Base-by-base conservation (phyloP, 2,329 filamentous ascomycete species). In the Thielaviopsis musarum region DNA sequence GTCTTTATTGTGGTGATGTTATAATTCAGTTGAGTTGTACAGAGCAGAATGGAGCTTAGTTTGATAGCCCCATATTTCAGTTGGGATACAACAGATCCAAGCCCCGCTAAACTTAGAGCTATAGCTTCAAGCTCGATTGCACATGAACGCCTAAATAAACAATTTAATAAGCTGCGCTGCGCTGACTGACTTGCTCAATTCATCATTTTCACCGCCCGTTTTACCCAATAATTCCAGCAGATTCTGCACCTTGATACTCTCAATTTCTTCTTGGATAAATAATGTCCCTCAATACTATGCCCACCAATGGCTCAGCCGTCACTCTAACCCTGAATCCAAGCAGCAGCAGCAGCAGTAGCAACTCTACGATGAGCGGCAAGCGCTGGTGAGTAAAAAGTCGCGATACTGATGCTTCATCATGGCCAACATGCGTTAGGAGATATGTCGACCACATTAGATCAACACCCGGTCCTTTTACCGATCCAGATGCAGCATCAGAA, bases 361-460 rank as follows among this genome's bases (percentile, higher is more conserved):
- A 38, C 28, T 10, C 49, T n/a, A 26, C 17, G 34, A 49, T 54
- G 52, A 54, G 34, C 51, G 19, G 51, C 13, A 54, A 59, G 12
- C 24, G 57, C 28, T 59, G 57, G 57, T 59, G 15, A 41, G n/a
- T 21, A 9, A 22, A 54, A 5, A n/a, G 26, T n/a, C 28, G 12
- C 51, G 52, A 48, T 48, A 54, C 26, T 13, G 56, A 52, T 45
- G 61, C 58, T 58, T 19, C 13, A 12, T n/a, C 10, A 22, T 34
- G 59, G 60, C 61, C 65, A 54, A 59, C 63, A 65, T 59, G 61
- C 57, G 61, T 59, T 64, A 94, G 90, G 90, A 84, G 82, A 70
- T 85, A 95, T 69, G 79, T 97, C 60, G 83, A 97, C 72, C 84
- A 80, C 63, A 83, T 96, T 64, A 79, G 95, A 60, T 83, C 78